Evolutionary conservation across 1,139 yeast species (phyloP), one percentile per base, ranked within the genome.

Genomic region (Candida tetrigidarum): DNA sequence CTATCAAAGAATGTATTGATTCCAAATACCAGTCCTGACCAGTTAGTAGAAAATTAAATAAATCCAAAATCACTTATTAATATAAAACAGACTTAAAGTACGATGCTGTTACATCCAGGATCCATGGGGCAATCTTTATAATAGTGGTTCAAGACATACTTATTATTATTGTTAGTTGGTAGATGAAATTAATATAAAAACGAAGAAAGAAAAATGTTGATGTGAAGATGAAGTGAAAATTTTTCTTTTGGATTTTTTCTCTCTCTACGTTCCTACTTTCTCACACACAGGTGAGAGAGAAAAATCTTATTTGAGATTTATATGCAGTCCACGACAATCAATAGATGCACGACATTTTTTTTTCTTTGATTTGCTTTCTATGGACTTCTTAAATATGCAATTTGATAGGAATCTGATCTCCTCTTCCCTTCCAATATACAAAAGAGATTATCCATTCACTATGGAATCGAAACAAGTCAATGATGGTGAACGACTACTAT

Each of bases 401-500:
- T n/a, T n/a, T n/a, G n/a, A n/a, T n/a, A n/a, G n/a, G n/a, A n/a
- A n/a, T n/a, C n/a, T n/a, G n/a, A n/a, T n/a, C n/a, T n/a, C n/a
- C n/a, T n/a, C 14, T 19, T 20, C 7, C 18, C 11, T 7, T 3
- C 37, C 5, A 28, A 9, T 10, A n/a, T 28, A n/a, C 15, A 28
- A n/a, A 28, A 5, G n/a, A n/a, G n/a, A n/a, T n/a, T n/a, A n/a
- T n/a, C 18, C 20, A 15, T 11, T 5, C 12, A 19, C 9, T 7
- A 39, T 39, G 42, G 12, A 26, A 33, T 33, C 39, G 10, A 14
- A 7, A 3, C 28, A 22, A 32, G 22, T 32, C 22, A 27, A 12
- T 36, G 44, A 39, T n/a, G 27, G 32, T 14, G 50, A 47, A 12
- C 41, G 43, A 40, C n/a, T 41, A 28, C 50, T 68, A 37, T 67